phyloP scores from a whole-genome alignment of 2,329 filamentous ascomycete species.

The Fusarium algeriense region DNA sequence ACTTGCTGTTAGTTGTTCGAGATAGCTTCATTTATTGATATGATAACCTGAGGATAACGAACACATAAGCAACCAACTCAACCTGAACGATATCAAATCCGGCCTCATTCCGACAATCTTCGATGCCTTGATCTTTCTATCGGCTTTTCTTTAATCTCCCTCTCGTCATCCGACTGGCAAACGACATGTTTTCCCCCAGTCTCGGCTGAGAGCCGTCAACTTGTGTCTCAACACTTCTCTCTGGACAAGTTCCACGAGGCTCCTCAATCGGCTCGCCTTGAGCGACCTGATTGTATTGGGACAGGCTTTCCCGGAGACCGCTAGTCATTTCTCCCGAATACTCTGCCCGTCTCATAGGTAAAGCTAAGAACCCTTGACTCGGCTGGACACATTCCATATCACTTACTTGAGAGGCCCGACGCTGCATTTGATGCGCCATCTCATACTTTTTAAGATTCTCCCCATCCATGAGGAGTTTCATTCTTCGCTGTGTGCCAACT shows the following conservation, averaged over 20 bases:
- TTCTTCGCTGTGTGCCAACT: conserved; percentile 74
- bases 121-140: not conserved
- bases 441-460: conserved; percentile 82
- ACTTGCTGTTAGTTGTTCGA: conserved; percentile 12
- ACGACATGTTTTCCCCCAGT: conserved; percentile 21
- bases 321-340: not conserved
- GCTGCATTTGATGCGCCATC: conserved; percentile 62
- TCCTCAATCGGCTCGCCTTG: not conserved
- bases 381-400: not conserved
- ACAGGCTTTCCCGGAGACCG: not conserved
- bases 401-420: conserved; percentile 1
- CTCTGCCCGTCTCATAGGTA: conserved; percentile 18
- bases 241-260: not conserved
- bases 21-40: conserved; percentile 32
- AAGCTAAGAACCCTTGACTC: not conserved
- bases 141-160: not conserved
- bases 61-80: not conserved
- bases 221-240: not conserved
- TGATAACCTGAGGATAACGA: conserved; percentile 9
- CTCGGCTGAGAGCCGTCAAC: not conserved
- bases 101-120: not conserved
- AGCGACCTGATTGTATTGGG: conserved; percentile 10
- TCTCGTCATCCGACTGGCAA: conserved; percentile 38
- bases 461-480: conserved; percentile 82
- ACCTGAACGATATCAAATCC: not conserved